Evolutionary conservation across 2,329 filamentous ascomycete species (phyloP), one percentile per base, ranked within the genome.

Genomic region (Coleophoma cylindrospora): DNA sequence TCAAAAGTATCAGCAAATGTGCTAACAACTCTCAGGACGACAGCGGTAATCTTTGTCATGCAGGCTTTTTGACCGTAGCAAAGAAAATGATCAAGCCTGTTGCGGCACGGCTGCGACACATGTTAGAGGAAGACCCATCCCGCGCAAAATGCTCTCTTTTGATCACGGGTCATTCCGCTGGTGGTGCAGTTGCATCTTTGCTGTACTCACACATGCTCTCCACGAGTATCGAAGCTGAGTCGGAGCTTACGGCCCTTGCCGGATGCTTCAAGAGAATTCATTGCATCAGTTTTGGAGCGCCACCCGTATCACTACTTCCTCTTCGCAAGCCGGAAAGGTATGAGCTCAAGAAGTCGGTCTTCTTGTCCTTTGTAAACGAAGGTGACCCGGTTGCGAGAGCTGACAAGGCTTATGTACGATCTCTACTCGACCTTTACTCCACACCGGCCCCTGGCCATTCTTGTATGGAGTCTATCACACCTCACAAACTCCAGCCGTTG

Each of bases 111-210:
- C 75, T 95, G 8, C 77, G 84, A 2, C 75, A 82, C 54, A 70
- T 94, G 0, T 74, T 95, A 0, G 74, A 85, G 55, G 87, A 94
- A 55, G 81, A 91, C 54, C 87, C 88, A 0, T 68, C 72, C 3
- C 79, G 87, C 11, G 75, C 80, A 6, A 71, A 74, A 2, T 87
- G 84, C 61, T 89, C 84, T 14, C 74, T 95, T 9, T 73, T 95
- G 15, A 87, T 96, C 53, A 95, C 91, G 0, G 91, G 91, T 0
- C 91, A 95, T 63, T 90, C 86, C 1, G 91, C 91, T 0, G 91
- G 90, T 14, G 91, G 91, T 3, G 91, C 91, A 0, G 84, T 95
- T 1, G 90, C 90, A 0, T 79, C 84, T 3, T 73, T 96, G 11
- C 74, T 95, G 0, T 95, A 90, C 67, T 78, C 80, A 34, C 91